Conservation (phyloP, 2,329 filamentous ascomycete genomes). For the Penicillium oxalicum region DNA sequence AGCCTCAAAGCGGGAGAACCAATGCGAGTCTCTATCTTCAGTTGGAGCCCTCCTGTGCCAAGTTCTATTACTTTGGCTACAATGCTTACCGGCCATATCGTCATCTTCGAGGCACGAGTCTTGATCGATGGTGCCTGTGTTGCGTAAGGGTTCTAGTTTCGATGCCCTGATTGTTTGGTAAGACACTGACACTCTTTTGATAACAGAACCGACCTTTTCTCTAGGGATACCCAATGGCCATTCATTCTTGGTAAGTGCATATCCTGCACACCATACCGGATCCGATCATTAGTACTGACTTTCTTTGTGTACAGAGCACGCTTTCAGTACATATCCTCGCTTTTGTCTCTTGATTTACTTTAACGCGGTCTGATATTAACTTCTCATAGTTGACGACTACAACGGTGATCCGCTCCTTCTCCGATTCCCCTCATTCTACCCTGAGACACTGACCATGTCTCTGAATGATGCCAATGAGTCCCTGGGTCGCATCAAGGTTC, state of each 20-base stretch:
- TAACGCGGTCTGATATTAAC: neutral
- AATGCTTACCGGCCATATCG: slow-evolving; percentile 51
- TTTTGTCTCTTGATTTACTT: neutral
- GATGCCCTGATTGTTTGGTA: too few relatives aligned
- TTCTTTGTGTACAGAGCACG: too few relatives aligned
- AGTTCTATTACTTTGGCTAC: slow-evolving; percentile 54
- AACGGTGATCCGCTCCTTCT: slow-evolving; percentile 57
- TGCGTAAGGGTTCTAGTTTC: slow-evolving; percentile 45
- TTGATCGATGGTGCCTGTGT: slow-evolving; percentile 62
- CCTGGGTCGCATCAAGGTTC: slow-evolving; percentile 67
- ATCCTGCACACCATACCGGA: too few relatives aligned
- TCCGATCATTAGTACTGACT: too few relatives aligned
- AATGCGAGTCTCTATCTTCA: slow-evolving; percentile 70
- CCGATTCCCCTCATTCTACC: slow-evolving; percentile 66
- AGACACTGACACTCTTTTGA: too few relatives aligned
- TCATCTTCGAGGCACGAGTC: slow-evolving; percentile 61
- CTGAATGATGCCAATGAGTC: slow-evolving; percentile 68
- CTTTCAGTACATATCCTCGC: too few relatives aligned
- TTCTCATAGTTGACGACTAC: slow-evolving; percentile 41
- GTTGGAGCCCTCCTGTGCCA: slow-evolving; percentile 59
- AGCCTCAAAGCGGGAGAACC: slow-evolving; percentile 53
- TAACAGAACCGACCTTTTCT: slow-evolving; percentile 35
- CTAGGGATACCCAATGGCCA: slow-evolving; percentile 49
- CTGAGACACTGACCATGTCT: slow-evolving; percentile 61
- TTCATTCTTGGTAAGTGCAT: slow-evolving; percentile 45